Base-by-base conservation (phyloP, 306 rosid genomes). In the Casuarina glauca region DNA sequence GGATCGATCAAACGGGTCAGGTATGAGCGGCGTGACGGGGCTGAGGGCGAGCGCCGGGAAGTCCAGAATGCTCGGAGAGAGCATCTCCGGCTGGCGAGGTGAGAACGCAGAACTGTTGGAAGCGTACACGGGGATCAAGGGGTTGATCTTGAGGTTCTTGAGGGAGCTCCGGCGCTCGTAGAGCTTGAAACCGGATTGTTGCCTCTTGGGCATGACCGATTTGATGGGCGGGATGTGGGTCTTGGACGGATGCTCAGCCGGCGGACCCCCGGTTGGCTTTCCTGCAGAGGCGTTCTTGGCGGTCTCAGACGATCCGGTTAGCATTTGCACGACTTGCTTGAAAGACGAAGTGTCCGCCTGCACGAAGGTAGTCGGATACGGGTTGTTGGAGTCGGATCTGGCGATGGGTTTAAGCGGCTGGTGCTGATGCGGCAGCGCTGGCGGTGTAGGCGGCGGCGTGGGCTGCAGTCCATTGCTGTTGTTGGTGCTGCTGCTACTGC, bases 241-340 rank as follows among this genome's bases (percentile, higher is more conserved):
- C 64, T 78, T 86, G n/a, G 80, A 70, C 10, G 74, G 62, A 7
- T 89, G 81, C 76, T 85, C 93, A 9, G 80, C 63, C 15, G 7
- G 43, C 1, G 76, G 66, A 1, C 26, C 15, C 43, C n/a, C n/a
- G 19, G n/a, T 11, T 64, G 77, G 67, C 66, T 83, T 74, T 50
- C 86, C 49, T 1, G 44, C 17, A 17, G 90, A 81, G 19, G 79
- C 88, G 48, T 88, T 92, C 70, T 85, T 86, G 43, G 87, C 86
- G 20, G 96, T 87, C 50, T 95, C 98, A 11, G 96, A 86, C 32
- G 97, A 93, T 0, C 99, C 99, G 55, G 99, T 95, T n/a, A 95
- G 90, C 97, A 93, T 93, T 89, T 95, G 99, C 61, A 95, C 99
- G 1, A 95, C 97, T 76, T 95, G 96, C 78, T 93, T 95, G 85